Base-by-base conservation (phyloP, 129 eudicot genomes). In the Centella asiatica region DNA sequence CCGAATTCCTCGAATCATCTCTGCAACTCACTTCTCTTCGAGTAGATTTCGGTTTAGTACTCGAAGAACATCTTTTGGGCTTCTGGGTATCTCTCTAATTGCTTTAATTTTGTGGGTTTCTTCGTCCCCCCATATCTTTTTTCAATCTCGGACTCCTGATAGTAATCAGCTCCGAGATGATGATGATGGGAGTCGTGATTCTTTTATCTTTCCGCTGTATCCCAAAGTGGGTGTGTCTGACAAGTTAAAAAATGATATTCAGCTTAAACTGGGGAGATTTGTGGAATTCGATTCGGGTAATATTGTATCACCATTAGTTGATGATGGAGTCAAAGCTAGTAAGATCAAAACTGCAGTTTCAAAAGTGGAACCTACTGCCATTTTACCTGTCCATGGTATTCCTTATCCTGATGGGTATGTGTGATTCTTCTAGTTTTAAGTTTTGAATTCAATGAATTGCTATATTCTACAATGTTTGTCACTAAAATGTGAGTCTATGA, bases 381-480 rank as follows among this genome's bases (percentile, higher is more conserved):
- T 73, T 78, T 73, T 80, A 47, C 87, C 95, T 45, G 57, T 78
- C 28, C 72, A 56, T 57, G 90, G 85, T 25, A 81, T 70, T 75
- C 57, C 60, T 37, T 61, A 69, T 32, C 76, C 73, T 39, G 76
- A 83, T 66, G 95, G 85, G 90, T 80, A 83, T 42, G 81, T 34
- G 23, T 69, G 52, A 31, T 54, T 59, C 13, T 60, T 57, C 1
- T 23, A 14, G 32, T 18, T 5, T 11, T 13, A 15, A 2, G 6
- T 6, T 13, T n/a, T 6, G 5, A 5, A 4, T 13, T 51, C 24
- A 51, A 4, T 24, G 13, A 52, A 7, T 31, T 65, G 19, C 4
- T 17, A 25, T 18, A 13, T 51, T 51, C 17, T 27, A 9, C 60
- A 55, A 55, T 55, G 60, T 55, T 14, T 10, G 40, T 34, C 10